Percentiles rank a stretch among this genome's conserved stretches.
These are phyloP conservation scores for Penicillium sp. DNA, from an alignment of 2,329 filamentous ascomycete genomes.

Conservation along the genomic window DNA sequence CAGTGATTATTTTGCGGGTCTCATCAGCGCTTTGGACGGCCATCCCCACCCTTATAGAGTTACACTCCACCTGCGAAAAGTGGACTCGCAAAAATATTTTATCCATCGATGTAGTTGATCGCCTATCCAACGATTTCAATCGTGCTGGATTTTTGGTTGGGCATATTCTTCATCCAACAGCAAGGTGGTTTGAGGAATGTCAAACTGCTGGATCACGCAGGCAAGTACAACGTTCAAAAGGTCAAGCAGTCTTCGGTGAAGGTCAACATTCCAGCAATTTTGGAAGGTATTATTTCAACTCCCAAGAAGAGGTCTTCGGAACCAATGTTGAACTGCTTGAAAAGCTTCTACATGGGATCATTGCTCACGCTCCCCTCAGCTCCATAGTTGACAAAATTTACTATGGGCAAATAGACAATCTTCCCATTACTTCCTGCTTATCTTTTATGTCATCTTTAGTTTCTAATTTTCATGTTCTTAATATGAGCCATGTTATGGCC, in stretches of 20 bases:
- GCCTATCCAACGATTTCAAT: constrained; percentile 19
- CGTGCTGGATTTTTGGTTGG: constrained; percentile 14
- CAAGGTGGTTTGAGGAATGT: constrained; percentile 25
- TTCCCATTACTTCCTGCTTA: constrained; percentile 28
- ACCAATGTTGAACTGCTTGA: constrained; percentile 21
- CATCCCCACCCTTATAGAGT: constrained; percentile 25
- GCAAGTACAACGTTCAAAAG: constrained; percentile 19
- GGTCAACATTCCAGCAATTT: constrained; percentile 15
- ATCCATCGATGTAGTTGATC: constrained; percentile 35
- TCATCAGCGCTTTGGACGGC: constrained; percentile 24
- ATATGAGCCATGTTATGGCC: constrained; percentile 24
- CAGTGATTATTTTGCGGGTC: constrained; percentile 29
- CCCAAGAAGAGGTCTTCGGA: constrained; percentile 10
- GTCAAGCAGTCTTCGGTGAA: constrained; percentile 19
- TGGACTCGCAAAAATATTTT: constrained; percentile 38
- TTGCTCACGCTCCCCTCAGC: constrained; percentile 24
- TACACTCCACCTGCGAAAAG: constrained; percentile 29
- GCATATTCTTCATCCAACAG: constrained; percentile 15
- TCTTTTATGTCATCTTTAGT: too few species aligned
- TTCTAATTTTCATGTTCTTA: constrained; percentile 20
- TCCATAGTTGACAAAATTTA: constrained; percentile 25
- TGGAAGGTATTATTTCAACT: too few species aligned
- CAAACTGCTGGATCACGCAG: constrained; percentile 23
- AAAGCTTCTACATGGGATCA: constrained; percentile 17
- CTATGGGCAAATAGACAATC: constrained; percentile 20